phyloP scores from a whole-genome alignment of 768 basidiomycete species.

The Lactarius akahatsu region DNA sequence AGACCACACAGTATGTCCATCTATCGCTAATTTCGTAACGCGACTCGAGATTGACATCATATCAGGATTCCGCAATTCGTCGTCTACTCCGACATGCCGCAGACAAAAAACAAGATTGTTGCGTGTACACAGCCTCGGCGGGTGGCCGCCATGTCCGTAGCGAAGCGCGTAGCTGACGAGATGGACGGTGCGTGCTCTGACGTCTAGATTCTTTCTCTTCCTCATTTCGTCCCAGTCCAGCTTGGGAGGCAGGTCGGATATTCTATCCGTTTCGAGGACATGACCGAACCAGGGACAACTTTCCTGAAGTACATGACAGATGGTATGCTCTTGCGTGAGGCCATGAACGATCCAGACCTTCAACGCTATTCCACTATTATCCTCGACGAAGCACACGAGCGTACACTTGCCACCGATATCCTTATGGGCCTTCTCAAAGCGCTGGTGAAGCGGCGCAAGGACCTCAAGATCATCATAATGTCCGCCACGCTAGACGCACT shows the following conservation, averaged over 20 bases:
- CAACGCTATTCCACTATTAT: conserved; percentile 95
- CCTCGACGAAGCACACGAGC: conserved; percentile 97
- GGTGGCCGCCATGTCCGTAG: conserved; percentile 97
- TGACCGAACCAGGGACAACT: conserved; percentile 85
- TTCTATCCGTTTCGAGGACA: conserved; percentile 97
- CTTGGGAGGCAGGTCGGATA: conserved; percentile 96
- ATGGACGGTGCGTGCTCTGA: conserved; percentile 79
- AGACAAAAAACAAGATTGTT: conserved; percentile 84
- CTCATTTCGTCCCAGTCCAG: conserved; percentile 53
- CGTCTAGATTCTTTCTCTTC: conserved; percentile 15
- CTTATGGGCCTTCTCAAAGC: conserved; percentile 95
- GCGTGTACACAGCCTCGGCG: conserved; percentile 97
- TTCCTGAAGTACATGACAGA: conserved; percentile 99
- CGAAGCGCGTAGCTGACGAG: conserved; percentile 97
- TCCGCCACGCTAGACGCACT: conserved; percentile 94
- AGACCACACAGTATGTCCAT: conserved; percentile 82
- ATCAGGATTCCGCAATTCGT: conserved; percentile 94
- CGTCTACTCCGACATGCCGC: conserved; percentile 88
- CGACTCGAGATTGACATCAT: conserved; percentile 3
- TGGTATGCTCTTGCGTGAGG: conserved; percentile 97
- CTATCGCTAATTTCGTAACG: neutral
- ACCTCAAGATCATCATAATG: conserved; percentile 98
- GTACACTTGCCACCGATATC: conserved; percentile 96
- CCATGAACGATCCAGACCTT: conserved; percentile 93
- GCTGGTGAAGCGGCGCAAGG: conserved; percentile 73